Conservation (phyloP, 192 early-diverging fungal species). For the Backusella luteola region DNA sequence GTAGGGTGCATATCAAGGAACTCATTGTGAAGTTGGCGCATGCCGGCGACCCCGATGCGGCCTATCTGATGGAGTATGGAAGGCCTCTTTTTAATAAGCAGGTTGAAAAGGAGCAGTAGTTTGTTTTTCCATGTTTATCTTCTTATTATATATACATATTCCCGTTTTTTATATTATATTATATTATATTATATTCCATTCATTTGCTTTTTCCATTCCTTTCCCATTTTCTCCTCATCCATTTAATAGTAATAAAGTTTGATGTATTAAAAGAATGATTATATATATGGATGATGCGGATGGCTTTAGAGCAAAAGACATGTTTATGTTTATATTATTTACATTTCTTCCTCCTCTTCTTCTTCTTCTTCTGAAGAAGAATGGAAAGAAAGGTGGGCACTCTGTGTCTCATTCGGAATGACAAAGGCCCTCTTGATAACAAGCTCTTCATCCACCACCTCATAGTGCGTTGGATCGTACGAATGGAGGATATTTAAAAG, state of each 20-base stretch:
- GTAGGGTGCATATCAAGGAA: slow-evolving; percentile 11
- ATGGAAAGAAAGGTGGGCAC: background rate
- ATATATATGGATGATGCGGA: background rate
- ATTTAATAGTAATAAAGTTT: background rate
- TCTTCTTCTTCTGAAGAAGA: background rate
- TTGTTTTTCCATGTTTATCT: background rate
- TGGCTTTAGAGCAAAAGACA: background rate
- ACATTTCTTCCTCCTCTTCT: background rate
- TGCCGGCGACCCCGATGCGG: slow-evolving; percentile 2
- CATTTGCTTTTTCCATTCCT: background rate
- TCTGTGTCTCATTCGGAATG: background rate
- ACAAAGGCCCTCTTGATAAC: background rate
- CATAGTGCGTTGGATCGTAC: background rate
- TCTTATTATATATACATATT: background rate
- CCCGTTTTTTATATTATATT: background rate
- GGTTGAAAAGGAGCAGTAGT: background rate
- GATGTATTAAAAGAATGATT: background rate
- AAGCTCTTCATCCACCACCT: background rate
- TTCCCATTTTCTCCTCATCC: background rate
- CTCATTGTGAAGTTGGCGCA: slow-evolving; percentile 4
- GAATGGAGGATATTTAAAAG: slow-evolving; percentile 31
- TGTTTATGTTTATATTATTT: background rate
- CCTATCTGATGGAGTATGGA: slow-evolving; percentile 22
- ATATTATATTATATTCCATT: background rate
- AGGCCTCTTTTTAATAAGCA: slow-evolving; percentile 6